Base-by-base conservation (phyloP, 495 filamentous ascomycete species). In the Daldinia grandis region DNA sequence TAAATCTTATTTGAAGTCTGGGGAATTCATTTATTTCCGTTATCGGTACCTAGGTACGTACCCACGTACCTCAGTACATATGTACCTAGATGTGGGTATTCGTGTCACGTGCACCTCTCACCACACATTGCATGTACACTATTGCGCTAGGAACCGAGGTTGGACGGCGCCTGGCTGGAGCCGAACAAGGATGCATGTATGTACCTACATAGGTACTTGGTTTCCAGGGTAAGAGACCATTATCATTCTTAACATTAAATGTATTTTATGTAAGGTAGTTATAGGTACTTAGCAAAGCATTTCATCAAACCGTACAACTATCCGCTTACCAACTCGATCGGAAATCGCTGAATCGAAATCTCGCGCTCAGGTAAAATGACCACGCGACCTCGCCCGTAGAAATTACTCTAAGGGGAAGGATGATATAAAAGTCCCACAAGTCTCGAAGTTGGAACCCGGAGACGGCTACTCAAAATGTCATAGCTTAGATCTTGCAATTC, bases 11-110 rank as follows among this genome's bases (percentile, higher is more conserved):
- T 6, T 65, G 27, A 30, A 58, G 62, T 35, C 31, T 58, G 54
- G 62, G 62, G 62, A 58, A 31, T 66, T 66, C 21, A 66, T 66
- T 66, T 58, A 58, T 40, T 62, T 51, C 62, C 24, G 54, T 19
- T 58, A 50, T 65, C 51, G 37, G 4, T 28, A 15, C 49, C 25
- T 19, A 19, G 30, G 3, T 25, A 10, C n/a, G 14, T 21, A 35
- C 31, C n/a, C n/a, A n/a, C n/a, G n/a, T n/a, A n/a, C n/a, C n/a
- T n/a, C n/a, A n/a, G n/a, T 47, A 47, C n/a, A 14, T 38, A 38
- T 12, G 9, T 38, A 38, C 9, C n/a, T n/a, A n/a, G n/a, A n/a
- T n/a, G n/a, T n/a, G n/a, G n/a, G n/a, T n/a, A n/a, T n/a, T n/a
- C n/a, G n/a, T n/a, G n/a, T n/a, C n/a, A n/a, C n/a, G n/a, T n/a